These are phyloP conservation scores for Piloderma croceum DNA, from an alignment of 768 basidiomycete species.

Conservation along the genomic window DNA sequence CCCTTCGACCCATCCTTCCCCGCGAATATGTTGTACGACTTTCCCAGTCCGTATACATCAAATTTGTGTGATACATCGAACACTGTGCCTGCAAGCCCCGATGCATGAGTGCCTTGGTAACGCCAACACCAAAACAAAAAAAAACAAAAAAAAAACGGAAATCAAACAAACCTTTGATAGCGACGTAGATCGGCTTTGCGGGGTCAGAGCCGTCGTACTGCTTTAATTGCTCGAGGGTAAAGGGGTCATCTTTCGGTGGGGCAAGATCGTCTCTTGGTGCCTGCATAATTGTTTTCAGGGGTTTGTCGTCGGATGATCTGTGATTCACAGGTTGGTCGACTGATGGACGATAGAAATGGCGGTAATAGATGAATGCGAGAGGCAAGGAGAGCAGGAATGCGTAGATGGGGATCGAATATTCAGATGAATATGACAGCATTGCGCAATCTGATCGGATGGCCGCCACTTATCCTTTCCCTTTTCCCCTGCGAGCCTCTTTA, in stretches of 20 bases:
- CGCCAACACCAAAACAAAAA: background rate
- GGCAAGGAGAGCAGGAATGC: conserved; percentile 28
- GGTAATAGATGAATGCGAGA: conserved; percentile 18
- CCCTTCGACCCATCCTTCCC: conserved; percentile 91
- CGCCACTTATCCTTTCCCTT: too few species aligned
- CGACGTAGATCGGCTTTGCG: conserved; percentile 75
- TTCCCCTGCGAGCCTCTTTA: too few species aligned
- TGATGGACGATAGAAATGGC: conserved; percentile 6
- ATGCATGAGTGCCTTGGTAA: too few species aligned
- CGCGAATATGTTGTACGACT: conserved; percentile 80
- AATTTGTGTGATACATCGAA: conserved; percentile 85
- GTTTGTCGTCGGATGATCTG: conserved; percentile 21
- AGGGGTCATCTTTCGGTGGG: conserved; percentile 75
- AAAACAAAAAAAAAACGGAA: conserved; percentile 2
- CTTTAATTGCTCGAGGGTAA: conserved; percentile 62
- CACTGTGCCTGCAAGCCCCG: conserved; percentile 57
- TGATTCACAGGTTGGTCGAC: conserved; percentile 9
- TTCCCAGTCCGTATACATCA: conserved; percentile 85
- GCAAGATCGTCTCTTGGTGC: conserved; percentile 51
- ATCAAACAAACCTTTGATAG: conserved; percentile 71
- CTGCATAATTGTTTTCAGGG: conserved; percentile 67
- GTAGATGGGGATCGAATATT: too few species aligned
- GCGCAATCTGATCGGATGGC: too few species aligned
- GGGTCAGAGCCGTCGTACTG: conserved; percentile 65
- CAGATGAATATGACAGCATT: too few species aligned